These are phyloP conservation scores for Orychophragmus violaceus DNA, from an alignment of 345 rosid species.

Conservation along the genomic window DNA sequence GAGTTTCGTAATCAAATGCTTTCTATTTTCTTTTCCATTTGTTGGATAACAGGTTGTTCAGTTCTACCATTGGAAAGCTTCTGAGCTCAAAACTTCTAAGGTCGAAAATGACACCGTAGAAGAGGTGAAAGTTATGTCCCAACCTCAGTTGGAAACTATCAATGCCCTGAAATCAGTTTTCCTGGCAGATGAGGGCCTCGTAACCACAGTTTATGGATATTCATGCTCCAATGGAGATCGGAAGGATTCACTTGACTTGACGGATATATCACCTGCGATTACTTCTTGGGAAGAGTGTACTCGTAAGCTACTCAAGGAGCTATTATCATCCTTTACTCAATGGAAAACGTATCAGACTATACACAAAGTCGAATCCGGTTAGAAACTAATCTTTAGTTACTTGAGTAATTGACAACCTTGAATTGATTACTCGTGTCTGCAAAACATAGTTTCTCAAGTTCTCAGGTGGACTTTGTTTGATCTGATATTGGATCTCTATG, in stretches of 20 bases:
- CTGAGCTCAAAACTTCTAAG: slow-evolving; percentile 15
- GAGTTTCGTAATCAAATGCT: no score
- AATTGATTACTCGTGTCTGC: no score
- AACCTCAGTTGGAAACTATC: slow-evolving; percentile 38
- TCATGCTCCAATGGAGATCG: neutral
- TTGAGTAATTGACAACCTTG: neutral
- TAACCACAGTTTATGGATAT: slow-evolving; percentile 27
- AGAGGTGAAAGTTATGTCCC: slow-evolving; percentile 31
- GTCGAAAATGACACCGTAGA: slow-evolving; percentile 10
- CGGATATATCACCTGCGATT: slow-evolving; percentile 35
- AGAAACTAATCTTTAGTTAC: neutral
- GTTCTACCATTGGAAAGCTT: slow-evolving; percentile 54
- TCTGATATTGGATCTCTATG: no score
- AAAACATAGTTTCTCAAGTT: neutral
- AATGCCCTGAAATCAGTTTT: slow-evolving; percentile 31
- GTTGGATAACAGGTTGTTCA: slow-evolving; percentile 63
- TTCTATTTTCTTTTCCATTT: no score
- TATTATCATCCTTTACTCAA: slow-evolving; percentile 48
- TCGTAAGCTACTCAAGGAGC: slow-evolving; percentile 33
- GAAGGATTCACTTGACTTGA: slow-evolving; percentile 35
- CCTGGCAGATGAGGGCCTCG: slow-evolving; percentile 37
- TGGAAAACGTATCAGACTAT: slow-evolving; percentile 55
- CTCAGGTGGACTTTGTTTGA: neutral
- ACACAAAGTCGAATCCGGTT: slow-evolving; percentile 17
- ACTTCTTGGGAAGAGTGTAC: slow-evolving; percentile 46